Conservation (phyloP, 352 stramenopile species). For the Phytophthora europaea region DNA sequence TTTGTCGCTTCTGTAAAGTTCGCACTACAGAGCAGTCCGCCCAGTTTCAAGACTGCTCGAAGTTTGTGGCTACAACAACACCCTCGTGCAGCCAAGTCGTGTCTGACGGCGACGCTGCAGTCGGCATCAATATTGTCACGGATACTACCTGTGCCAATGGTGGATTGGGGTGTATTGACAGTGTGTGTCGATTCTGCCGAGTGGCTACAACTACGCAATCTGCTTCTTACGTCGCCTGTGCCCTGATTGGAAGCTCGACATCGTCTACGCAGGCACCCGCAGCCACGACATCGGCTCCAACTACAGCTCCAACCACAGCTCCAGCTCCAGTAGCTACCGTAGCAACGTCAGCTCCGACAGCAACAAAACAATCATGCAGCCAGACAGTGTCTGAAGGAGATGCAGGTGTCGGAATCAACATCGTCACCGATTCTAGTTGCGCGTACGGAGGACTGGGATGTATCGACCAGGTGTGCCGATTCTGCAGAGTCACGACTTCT, state of each 20-base stretch:
- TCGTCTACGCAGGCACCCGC: neutral
- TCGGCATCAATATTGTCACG: slow-evolving; percentile 41
- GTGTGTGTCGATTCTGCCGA: slow-evolving; percentile 49
- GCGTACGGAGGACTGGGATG: slow-evolving; percentile 39
- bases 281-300: slow-evolving; percentile 3
- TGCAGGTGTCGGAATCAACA: slow-evolving; percentile 41
- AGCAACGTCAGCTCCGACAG: slow-evolving; percentile 2
- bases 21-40: slow-evolving; percentile 33
- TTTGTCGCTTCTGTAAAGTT: slow-evolving; percentile 48
- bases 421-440: slow-evolving; percentile 37
- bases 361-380: slow-evolving; percentile 24
- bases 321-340: neutral
- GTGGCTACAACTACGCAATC: slow-evolving; percentile 31
- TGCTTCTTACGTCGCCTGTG: slow-evolving; percentile 24
- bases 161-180: slow-evolving; percentile 50
- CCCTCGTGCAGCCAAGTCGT: slow-evolving; percentile 3
- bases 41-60: slow-evolving; percentile 4
- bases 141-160: slow-evolving; percentile 39
- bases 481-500: slow-evolving; percentile 39
- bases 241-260: slow-evolving; percentile 4
- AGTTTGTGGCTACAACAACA: neutral
- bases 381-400: slow-evolving; percentile 43
- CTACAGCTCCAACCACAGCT: slow-evolving; percentile 11
- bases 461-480: slow-evolving; percentile 49
- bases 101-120: slow-evolving; percentile 29